Evolutionary conservation across 495 filamentous ascomycete genomes (phyloP), one percentile per base, ranked within the genome.

Genomic region (Hyaloscypha variabilis): DNA sequence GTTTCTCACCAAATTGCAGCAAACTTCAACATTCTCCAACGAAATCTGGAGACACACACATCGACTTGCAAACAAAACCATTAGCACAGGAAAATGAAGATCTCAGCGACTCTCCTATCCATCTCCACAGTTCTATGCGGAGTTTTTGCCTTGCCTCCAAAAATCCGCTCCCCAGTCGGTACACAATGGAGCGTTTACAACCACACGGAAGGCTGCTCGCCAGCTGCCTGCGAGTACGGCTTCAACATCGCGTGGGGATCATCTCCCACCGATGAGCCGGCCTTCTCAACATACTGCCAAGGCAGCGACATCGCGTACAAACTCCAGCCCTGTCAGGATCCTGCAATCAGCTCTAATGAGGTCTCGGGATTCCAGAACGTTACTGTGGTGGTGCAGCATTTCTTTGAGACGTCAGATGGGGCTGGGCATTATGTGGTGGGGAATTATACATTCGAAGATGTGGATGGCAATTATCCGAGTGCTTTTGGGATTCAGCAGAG

Each of bases 121-220:
- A 10, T 46, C 39, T 11, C 39, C 39, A 17, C 39, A 4, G 11
- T 46, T 17, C 39, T 46, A 10, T 46, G 11, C 39, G 10, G 4
- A 17, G 17, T 17, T 19, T 17, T 46, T 17, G 39, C 39, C 39
- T 17, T 46, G 39, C 39, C 39, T 46, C 13, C 39, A 46, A 46
- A 1, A 11, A 17, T 46, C 3, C 39, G 13, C 11, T 46, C 39
- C 4, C 39, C 6, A 46, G 39, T 46, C 39, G 39, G 39, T 17
- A 46, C 39, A 17, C 11, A 46, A 46, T 46, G 39, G 39, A 46
- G 39, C 17, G 19, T 46, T 17, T 46, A 6, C 17, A 52, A 54
- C 17, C 55, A 62, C 29, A 62, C 60, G 5, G 17, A 34, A 36
- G 60, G 60, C 23, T 62, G 60, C 25, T 62, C 60, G 10, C 60